Percentiles rank a stretch among this genome's conserved stretches.
Conservation (phyloP, 805 yeast species). For the Candida caryicola region DNA sequence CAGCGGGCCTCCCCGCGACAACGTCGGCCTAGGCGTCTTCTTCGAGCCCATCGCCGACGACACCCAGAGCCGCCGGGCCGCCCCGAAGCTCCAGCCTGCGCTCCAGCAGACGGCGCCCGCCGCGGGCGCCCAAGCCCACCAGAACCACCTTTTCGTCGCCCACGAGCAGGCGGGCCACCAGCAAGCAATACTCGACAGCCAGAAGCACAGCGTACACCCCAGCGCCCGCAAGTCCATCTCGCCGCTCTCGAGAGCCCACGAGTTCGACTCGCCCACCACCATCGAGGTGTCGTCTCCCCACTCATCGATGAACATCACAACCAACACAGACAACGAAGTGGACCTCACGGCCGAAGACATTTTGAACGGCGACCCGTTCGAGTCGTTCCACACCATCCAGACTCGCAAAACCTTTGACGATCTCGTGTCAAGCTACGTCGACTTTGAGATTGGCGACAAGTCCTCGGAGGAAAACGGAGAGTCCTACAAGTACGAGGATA, state of each 20-base stretch:
- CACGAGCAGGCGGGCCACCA: background rate
- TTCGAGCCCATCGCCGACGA: background rate
- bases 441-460: conserved; percentile 4
- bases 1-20: background rate
- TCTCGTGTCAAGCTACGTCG: conserved; percentile 2
- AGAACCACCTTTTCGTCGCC: background rate
- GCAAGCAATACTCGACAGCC: too few species aligned
- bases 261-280: conserved; percentile 13
- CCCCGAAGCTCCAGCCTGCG: background rate
- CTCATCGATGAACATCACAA: conserved; percentile 1
- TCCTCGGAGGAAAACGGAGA: conserved; percentile 9
- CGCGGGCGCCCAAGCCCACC: background rate
- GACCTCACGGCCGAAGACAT: conserved; percentile 12
- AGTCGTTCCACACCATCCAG: background rate
- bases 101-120: background rate
- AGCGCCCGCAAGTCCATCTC: background rate
- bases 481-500: conserved; percentile 7
- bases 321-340: background rate
- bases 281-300: conserved; percentile 11
- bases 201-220: background rate
- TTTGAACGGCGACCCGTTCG: conserved; percentile 11
- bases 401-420: background rate
- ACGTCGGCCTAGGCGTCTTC: conserved; percentile 2
- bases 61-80: background rate
- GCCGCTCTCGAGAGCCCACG: background rate